phyloP scores from a whole-genome alignment of 345 rosid species.

The Anastatica hierochuntica region DNA sequence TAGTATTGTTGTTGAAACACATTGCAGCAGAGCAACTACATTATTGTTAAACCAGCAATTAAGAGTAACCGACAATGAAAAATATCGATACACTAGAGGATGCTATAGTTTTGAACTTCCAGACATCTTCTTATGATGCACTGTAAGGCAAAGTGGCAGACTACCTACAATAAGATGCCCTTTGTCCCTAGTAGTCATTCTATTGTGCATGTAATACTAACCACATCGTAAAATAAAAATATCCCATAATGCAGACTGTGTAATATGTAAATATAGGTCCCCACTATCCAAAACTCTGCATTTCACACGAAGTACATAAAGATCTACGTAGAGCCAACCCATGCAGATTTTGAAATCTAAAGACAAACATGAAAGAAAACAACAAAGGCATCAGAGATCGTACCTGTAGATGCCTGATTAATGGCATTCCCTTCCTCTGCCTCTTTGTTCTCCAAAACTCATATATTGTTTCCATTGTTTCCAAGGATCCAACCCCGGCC shows the following conservation, averaged over 20 bases:
- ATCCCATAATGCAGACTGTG: too few relatives aligned
- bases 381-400: background rate
- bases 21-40: background rate
- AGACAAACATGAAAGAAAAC: background rate
- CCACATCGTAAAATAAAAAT: too few relatives aligned
- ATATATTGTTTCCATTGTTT: slow-evolving; percentile 38
- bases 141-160: too few relatives aligned
- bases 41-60: background rate
- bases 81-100: background rate
- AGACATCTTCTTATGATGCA: background rate
- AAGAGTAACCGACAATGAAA: background rate
- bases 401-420: slow-evolving; percentile 96
- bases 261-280: background rate
- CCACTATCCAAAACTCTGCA: background rate
- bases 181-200: background rate
- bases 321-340: too few relatives aligned
- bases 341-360: background rate
- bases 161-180: background rate
- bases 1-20: background rate
- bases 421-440: slow-evolving; percentile 70
- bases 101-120: background rate
- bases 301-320: slow-evolving; percentile 1
- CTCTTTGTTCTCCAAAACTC: slow-evolving; percentile 80
- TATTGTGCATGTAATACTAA: background rate
- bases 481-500: slow-evolving; percentile 46